phyloP scores from a whole-genome alignment of 2,329 filamentous ascomycete genomes.

The Emergomyces pasteurianus region DNA sequence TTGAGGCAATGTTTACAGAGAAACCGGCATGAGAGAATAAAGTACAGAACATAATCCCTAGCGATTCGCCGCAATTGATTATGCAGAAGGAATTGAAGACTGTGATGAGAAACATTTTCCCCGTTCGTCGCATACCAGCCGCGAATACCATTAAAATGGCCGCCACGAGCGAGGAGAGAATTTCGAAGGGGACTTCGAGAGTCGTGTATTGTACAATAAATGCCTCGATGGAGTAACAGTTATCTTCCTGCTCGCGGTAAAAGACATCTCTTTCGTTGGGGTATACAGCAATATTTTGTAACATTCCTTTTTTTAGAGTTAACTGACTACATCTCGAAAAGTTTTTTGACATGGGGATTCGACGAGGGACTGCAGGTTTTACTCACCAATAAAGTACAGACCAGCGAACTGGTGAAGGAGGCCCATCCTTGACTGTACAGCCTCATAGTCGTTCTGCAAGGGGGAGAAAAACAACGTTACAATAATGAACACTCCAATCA shows the following conservation, averaged over 20 bases:
- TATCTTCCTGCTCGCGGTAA: conserved; percentile 63
- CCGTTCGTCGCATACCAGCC: conserved; percentile 51
- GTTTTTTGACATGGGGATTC: background rate
- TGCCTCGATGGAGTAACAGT: conserved; percentile 57
- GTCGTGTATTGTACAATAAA: conserved; percentile 60
- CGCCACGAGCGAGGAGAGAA: conserved; percentile 51
- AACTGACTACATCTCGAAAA: background rate
- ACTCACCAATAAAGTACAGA: conserved; percentile 27
- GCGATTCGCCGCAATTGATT: conserved; percentile 60
- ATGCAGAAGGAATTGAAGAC: conserved; percentile 61
- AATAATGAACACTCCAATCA: conserved; percentile 51
- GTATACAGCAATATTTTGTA: conserved; percentile 67
- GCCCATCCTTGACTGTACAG: conserved; percentile 61
- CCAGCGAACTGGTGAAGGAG: conserved; percentile 61
- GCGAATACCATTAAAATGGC: conserved; percentile 53
- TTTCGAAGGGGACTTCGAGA: conserved; percentile 61
- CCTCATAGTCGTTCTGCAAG: conserved; percentile 54
- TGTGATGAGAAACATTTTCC: conserved; percentile 53
- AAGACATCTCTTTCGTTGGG: conserved; percentile 63
- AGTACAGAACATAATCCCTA: conserved; percentile 73
- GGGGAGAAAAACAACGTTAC: conserved; percentile 61
- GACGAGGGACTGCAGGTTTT: no score
- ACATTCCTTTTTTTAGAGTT: conserved; percentile 47
- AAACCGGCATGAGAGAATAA: conserved; percentile 64
- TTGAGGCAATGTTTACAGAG: conserved; percentile 58